A percentile compares a stretch with the other conserved stretches of the same genome.
Evolutionary conservation across 306 rosid genomes (phyloP).

Genomic region (Styphnolobium japonicum): DNA sequence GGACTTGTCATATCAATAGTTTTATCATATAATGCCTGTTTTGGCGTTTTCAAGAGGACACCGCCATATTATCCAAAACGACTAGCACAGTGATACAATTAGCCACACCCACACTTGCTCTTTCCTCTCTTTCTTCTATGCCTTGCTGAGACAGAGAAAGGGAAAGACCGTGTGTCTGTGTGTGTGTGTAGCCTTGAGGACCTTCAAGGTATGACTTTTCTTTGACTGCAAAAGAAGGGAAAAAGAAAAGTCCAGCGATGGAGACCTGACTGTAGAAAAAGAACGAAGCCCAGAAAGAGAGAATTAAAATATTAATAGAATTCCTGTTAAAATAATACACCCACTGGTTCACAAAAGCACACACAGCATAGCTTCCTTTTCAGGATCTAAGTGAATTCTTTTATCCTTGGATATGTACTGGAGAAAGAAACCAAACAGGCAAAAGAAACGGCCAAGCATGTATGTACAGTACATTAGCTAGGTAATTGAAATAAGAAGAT

Average conservation of each 20-base stretch:
- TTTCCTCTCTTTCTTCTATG: constrained; percentile 24
- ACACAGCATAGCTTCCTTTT: constrained; percentile 21
- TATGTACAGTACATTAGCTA: background rate
- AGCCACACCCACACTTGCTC: constrained; percentile 26
- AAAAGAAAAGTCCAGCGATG: constrained; percentile 55
- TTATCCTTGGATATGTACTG: background rate
- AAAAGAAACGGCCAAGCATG: background rate
- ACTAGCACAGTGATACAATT: constrained; percentile 20
- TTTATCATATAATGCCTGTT: constrained; percentile 35
- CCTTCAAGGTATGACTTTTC: constrained; percentile 57
- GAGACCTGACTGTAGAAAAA: constrained; percentile 67
- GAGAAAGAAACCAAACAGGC: constrained; percentile 17
- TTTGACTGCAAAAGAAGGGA: constrained; percentile 65
- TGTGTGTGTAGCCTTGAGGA: constrained; percentile 30
- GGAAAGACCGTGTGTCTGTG: constrained; percentile 11
- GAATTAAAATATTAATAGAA: background rate
- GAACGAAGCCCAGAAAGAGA: constrained; percentile 36
- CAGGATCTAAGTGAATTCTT: constrained; percentile 47
- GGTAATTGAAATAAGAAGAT: background rate
- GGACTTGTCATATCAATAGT: constrained; percentile 60
- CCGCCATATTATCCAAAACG: constrained; percentile 15
- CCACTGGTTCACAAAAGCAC: constrained; percentile 28
- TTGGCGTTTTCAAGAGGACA: constrained; percentile 38
- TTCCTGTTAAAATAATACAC: constrained; percentile 19
- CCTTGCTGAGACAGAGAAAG: background rate